These are phyloP conservation scores for Rhizophora mangle DNA, from an alignment of 345 rosid genomes.

Conservation along the genomic window DNA sequence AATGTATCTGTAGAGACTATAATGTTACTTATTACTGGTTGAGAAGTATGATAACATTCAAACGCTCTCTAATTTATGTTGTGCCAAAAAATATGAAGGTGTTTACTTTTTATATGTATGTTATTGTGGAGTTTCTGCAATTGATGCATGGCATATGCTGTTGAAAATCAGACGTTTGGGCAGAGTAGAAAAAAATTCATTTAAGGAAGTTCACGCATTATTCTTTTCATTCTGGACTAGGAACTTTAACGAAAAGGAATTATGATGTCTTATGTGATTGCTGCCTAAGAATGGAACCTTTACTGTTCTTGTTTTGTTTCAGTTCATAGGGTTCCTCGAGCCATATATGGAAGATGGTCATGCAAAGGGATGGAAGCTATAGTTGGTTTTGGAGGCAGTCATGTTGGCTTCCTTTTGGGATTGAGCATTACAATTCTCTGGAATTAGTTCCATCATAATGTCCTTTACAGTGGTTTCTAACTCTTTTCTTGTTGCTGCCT, in stretches of 20 bases:
- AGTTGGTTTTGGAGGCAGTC: slow-evolving; percentile 1
- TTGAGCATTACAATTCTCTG: neutral
- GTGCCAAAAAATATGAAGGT: too few relatives aligned
- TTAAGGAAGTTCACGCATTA: neutral
- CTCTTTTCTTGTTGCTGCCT: neutral
- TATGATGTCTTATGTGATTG: neutral
- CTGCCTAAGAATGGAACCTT: neutral
- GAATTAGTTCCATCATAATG: too few relatives aligned
- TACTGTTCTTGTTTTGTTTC: slow-evolving; percentile 23
- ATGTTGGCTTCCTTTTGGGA: neutral
- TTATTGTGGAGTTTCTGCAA: too few relatives aligned
- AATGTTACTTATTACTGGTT: too few relatives aligned
- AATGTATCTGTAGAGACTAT: too few relatives aligned
- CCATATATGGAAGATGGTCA: slow-evolving; percentile 72
- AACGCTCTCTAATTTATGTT: too few relatives aligned
- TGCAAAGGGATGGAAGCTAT: slow-evolving; percentile 68
- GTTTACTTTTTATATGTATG: too few relatives aligned
- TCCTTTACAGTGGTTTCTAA: neutral
- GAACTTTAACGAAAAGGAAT: neutral
- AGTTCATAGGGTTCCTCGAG: slow-evolving; percentile 89
- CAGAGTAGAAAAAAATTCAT: too few relatives aligned
- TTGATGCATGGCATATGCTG: too few relatives aligned
- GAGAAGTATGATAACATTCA: too few relatives aligned
- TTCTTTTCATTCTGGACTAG: neutral
- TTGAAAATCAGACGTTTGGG: too few relatives aligned